Evolutionary conservation across 352 stramenopile species (phyloP), one percentile per base, ranked within the genome.

Genomic region (Phytophthora meadii): DNA sequence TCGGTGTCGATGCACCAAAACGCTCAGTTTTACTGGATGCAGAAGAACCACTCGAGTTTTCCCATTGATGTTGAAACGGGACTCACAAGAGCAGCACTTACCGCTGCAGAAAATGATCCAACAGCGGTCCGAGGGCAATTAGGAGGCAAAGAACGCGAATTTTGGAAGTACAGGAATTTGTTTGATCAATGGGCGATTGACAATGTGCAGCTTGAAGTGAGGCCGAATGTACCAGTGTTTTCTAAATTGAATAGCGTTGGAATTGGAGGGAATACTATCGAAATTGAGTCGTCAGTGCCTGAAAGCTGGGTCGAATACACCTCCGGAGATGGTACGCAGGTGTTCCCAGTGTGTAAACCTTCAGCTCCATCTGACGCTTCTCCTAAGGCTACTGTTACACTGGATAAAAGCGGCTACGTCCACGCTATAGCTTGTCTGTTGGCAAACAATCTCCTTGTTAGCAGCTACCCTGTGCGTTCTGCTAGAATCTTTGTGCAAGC

Each of bases 171-270:
- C 61, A 74, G 78, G 1, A 93, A 93, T 42, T 63, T 93, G 19
- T 91, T 90, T 47, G 84, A 93, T 32, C 84, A 93, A 65, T 91
- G 84, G 82, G 79, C 82, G 0, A 61, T 91, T 2, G 84, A 93
- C 52, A 54, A 88, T 15, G 77, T 93, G 5, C 55, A 55, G 0
- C 57, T 93, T 2, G 79, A 88, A 63, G 80, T 87, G 15, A 76
- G 84, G 4, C 61, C 91, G 39, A 71, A 79, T 36, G 66, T 72
- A 0, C 84, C 84, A 0, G 28, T 51, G 0, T 88, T 87, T 37
- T 61, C 68, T 17, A 51, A 15, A 22, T 47, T 69, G 1, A 48
- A 69, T 24, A 70, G 28, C 11, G 45, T 74, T 37, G 65, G 54
- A 10, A 42, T 77, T 28, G 57, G 57, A 40, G 49, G 49, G 15